Base-by-base conservation (phyloP, 768 basidiomycete species). In the Naganishia friedmannii region DNA sequence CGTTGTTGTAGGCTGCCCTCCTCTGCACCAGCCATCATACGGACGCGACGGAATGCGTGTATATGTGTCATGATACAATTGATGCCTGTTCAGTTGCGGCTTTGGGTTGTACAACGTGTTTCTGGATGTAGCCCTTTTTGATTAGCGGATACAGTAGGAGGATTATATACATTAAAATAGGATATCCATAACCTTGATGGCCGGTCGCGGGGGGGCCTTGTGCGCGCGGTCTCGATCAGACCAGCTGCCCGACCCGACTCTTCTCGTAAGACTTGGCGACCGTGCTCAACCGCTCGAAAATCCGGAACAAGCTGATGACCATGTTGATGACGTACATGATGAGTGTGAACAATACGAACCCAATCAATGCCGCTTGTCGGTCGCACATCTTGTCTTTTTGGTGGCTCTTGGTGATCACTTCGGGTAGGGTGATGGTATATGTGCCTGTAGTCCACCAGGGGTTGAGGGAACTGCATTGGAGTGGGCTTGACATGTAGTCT, bases 261-360 rank as follows among this genome's bases (percentile, higher is more conserved):
- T 70, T 53, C 26, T 63, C 58, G n/a, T 70, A 55, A 55, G 65
- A 51, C 53, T 66, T 70, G 53, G 70, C 70, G 32, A 70, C 54
- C 29, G 65, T 65, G 26, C 70, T 48, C 5, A 70, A 34, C 55
- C 70, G 26, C 71, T 80, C 79, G 46, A 80, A 78, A 48, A 80
- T 79, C 68, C 79, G 73, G 56, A 79, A 80, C 26, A 80, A 65
- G 70, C 77, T 78, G 39, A 80, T 53, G 15, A 80, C 74, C 78
- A 80, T 79, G 70, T 78, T 80, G 29, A 73, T 70, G 37, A 71
- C 70, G 69, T 80, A 80, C 21, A 78, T 54, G 54, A 78, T 23
- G 32, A 76, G 55, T 2, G 74, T 70, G 13, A 79, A 58, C 10
- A 78, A 51, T 28, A 69, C 70, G 31, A 79, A 68, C 0, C 75